phyloP scores from a whole-genome alignment of 345 rosid genomes.

The Geranium rotundifolium region DNA sequence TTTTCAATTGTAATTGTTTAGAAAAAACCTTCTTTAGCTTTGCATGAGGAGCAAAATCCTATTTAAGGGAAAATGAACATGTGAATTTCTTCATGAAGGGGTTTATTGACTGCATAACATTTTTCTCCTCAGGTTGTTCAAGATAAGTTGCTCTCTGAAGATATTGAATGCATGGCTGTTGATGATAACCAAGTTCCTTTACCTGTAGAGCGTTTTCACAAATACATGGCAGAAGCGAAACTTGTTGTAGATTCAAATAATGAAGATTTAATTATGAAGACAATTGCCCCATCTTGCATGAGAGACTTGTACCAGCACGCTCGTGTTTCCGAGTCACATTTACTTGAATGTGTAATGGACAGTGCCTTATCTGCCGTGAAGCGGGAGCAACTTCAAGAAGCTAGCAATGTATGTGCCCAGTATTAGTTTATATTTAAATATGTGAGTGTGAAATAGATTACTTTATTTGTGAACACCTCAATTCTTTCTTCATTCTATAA shows the following conservation, averaged over 20 bases:
- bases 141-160: conserved; percentile 58
- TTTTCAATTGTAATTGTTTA: no score
- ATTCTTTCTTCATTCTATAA: conserved; percentile 7
- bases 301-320: conserved; percentile 84
- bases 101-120: background rate
- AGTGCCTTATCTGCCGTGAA: conserved; percentile 54
- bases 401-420: conserved; percentile 60
- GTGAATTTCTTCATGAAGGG: background rate
- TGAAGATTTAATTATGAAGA: conserved; percentile 25
- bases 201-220: conserved; percentile 54
- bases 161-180: conserved; percentile 38
- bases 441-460: conserved; percentile 1
- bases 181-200: conserved; percentile 46
- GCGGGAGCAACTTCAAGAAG: conserved; percentile 71
- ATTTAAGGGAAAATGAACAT: no score
- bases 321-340: conserved; percentile 73
- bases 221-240: conserved; percentile 36
- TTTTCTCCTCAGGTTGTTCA: conserved; percentile 52
- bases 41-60: background rate
- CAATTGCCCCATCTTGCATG: conserved; percentile 43
- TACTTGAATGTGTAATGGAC: conserved; percentile 72
- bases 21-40: background rate
- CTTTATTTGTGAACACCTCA: background rate
- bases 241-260: conserved; percentile 27
- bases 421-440: conserved; percentile 13